Evolutionary conservation across 2,329 filamentous ascomycete species (phyloP).

Genomic region (Pseudogymnoascus destructans): DNA sequence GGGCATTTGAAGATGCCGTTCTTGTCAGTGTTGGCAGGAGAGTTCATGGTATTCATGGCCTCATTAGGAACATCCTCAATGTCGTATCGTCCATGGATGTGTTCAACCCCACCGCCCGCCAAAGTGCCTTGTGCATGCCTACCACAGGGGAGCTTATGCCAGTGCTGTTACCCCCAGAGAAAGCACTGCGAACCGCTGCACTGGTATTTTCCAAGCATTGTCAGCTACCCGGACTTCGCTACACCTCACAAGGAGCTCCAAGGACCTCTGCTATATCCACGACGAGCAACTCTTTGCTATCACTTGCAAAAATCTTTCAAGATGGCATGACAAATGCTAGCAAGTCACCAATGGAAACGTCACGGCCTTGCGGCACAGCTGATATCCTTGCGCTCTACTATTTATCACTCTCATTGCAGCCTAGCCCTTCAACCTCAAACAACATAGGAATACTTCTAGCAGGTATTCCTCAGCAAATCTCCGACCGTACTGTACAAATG

Average conservation of each 20-base stretch:
- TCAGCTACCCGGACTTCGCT: slow-evolving; percentile 65
- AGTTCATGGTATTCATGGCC: slow-evolving; percentile 56
- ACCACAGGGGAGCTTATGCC: slow-evolving; percentile 30
- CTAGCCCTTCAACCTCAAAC: slow-evolving; percentile 93
- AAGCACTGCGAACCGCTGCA: slow-evolving; percentile 67
- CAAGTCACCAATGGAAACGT: slow-evolving; percentile 35
- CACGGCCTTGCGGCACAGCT: slow-evolving; percentile 62
- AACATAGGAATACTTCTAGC: slow-evolving; percentile 97
- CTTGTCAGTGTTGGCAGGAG: slow-evolving; percentile 68
- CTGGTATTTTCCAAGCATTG: slow-evolving; percentile 68
- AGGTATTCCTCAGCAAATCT: slow-evolving; percentile 63
- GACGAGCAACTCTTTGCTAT: slow-evolving; percentile 89
- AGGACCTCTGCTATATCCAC: slow-evolving; percentile 76
- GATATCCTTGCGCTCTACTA: slow-evolving; percentile 95
- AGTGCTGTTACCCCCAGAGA: slow-evolving; percentile 69
- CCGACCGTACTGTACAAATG: slow-evolving; percentile 25
- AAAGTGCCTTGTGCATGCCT: not conserved
- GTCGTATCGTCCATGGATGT: slow-evolving; percentile 39
- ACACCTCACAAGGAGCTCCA: slow-evolving; percentile 56
- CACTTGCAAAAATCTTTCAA: slow-evolving; percentile 93
- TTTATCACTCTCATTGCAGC: slow-evolving; percentile 81
- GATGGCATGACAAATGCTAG: slow-evolving; percentile 76
- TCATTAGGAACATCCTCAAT: slow-evolving; percentile 65
- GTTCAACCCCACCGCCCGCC: slow-evolving; percentile 9
- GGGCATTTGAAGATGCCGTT: slow-evolving; percentile 89